phyloP scores from a whole-genome alignment of 371 early-diverging fungal species.

The Mortierella sp. region DNA sequence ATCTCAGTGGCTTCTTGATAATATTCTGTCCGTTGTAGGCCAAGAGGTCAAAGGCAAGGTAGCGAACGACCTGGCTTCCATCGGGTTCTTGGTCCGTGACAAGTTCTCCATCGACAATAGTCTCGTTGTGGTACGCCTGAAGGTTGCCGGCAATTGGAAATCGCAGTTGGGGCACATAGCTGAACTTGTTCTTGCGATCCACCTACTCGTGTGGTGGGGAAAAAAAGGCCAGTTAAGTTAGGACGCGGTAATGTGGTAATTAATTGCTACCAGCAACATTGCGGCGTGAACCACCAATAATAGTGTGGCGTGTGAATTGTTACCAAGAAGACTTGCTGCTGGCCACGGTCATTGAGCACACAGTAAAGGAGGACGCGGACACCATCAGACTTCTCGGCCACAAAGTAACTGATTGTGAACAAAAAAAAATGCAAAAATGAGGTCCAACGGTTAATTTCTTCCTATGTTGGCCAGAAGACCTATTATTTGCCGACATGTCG shows the following conservation, averaged over 20 bases:
- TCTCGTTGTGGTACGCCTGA: conserved; percentile 73
- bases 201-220: conserved; percentile 64
- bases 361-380: conserved; percentile 89
- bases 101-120: conserved; percentile 95
- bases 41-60: conserved; percentile 86
- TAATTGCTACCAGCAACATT: neutral
- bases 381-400: conserved; percentile 99
- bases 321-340: conserved; percentile 78
- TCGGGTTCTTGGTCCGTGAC: conserved; percentile 79
- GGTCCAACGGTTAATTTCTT: neutral
- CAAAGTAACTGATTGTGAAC: conserved; percentile 88
- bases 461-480: neutral
- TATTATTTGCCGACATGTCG: too few species aligned
- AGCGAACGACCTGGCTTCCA: conserved; percentile 67
- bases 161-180: conserved; percentile 69
- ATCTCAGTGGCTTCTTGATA: conserved; percentile 69
- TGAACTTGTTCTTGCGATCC: conserved; percentile 90
- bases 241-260: neutral
- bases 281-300: neutral
- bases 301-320: neutral
- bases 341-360: conserved; percentile 57
- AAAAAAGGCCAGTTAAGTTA: neutral
- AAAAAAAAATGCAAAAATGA: neutral
- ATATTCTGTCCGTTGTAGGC: conserved; percentile 66
- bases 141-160: conserved; percentile 76